A percentile compares a stretch with the other conserved stretches of the same genome.
Evolutionary conservation across 2,329 filamentous ascomycete genomes (phyloP).

Genomic region (Escovopsis sp.): DNA sequence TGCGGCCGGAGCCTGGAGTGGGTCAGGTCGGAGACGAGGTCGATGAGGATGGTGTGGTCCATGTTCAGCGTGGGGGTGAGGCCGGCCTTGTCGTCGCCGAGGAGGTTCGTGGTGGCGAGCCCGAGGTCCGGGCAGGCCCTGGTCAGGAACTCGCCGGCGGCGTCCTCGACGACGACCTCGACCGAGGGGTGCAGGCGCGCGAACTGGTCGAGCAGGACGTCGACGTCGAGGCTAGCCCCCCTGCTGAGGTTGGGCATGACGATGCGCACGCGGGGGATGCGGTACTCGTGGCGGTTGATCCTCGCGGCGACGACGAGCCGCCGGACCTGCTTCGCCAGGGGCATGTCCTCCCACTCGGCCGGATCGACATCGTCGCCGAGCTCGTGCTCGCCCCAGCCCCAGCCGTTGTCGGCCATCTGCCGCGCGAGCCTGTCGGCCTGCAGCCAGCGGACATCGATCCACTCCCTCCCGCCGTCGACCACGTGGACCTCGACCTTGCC

Average conservation of each 20-base stretch:
- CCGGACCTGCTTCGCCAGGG: constrained; percentile 18
- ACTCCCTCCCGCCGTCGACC: constrained; percentile 20
- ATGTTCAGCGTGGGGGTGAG: constrained; percentile 25
- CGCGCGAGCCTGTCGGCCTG: constrained; percentile 19
- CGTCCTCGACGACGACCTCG: constrained; percentile 19
- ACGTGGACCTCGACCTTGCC: constrained; percentile 21
- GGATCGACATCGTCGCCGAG: constrained; percentile 16
- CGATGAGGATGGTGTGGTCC: constrained; percentile 27
- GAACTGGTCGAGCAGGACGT: constrained; percentile 19
- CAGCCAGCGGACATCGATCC: constrained; percentile 19
- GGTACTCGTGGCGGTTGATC: constrained; percentile 23
- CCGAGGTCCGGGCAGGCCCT: constrained; percentile 12
- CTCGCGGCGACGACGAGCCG: constrained; percentile 22
- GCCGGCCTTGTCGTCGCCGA: constrained; percentile 16
- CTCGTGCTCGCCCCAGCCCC: constrained; percentile 25
- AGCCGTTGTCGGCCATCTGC: constrained; percentile 27
- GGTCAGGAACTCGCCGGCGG: constrained; percentile 13
- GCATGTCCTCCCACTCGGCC: constrained; percentile 21
- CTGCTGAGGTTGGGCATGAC: constrained; percentile 20
- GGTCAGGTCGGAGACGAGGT: constrained; percentile 26
- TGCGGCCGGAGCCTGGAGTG: constrained; percentile 19
- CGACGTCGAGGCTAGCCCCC: constrained; percentile 14
- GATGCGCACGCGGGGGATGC: constrained; percentile 20
- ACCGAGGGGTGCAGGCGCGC: constrained; percentile 17
- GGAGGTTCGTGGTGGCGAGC: constrained; percentile 16